Percentiles rank a stretch among this genome's conserved stretches.
These are phyloP conservation scores for Phylloporus sp. DNA, from an alignment of 768 basidiomycete species.

Conservation along the genomic window DNA sequence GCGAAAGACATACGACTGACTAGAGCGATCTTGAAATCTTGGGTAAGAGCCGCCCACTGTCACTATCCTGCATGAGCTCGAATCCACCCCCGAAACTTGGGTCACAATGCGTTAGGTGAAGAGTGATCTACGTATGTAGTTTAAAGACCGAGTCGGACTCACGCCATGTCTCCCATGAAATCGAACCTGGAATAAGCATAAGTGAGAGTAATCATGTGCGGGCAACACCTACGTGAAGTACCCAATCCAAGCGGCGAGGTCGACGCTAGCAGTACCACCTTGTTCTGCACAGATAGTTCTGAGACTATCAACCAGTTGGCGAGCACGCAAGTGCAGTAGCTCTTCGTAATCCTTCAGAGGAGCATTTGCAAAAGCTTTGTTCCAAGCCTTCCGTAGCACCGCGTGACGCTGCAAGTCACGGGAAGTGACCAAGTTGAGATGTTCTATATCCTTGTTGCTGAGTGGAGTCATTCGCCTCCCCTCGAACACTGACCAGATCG, in stretches of 20 bases:
- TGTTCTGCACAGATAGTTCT: constrained; percentile 10
- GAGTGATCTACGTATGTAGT: not conserved
- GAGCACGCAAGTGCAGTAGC: constrained; percentile 19
- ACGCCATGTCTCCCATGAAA: constrained; percentile 29
- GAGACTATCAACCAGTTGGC: constrained; percentile 15
- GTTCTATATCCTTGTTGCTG: constrained; percentile 9
- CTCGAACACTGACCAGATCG: constrained; percentile 13
- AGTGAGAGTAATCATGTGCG: not conserved
- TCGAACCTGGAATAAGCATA: constrained; percentile 14
- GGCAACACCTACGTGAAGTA: constrained; percentile 19
- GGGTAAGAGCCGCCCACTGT: constrained; percentile 28
- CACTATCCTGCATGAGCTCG: constrained; percentile 35
- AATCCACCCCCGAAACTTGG: constrained; percentile 36
- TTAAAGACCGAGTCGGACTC: constrained; percentile 6
- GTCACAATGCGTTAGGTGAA: not conserved
- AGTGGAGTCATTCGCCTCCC: constrained; percentile 19
- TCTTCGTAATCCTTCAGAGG: constrained; percentile 28
- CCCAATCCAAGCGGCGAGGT: constrained; percentile 20
- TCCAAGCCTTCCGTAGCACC: constrained; percentile 28
- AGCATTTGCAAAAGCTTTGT: constrained; percentile 27
- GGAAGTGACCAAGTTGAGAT: constrained; percentile 12
- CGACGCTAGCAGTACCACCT: constrained; percentile 4
- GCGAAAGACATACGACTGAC: constrained; percentile 15
- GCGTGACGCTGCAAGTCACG: constrained; percentile 22
- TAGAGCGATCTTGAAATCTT: constrained; percentile 27